Evolutionary conservation across 768 basidiomycete genomes (phyloP).

Genomic region (Cystobasidium ongulense): DNA sequence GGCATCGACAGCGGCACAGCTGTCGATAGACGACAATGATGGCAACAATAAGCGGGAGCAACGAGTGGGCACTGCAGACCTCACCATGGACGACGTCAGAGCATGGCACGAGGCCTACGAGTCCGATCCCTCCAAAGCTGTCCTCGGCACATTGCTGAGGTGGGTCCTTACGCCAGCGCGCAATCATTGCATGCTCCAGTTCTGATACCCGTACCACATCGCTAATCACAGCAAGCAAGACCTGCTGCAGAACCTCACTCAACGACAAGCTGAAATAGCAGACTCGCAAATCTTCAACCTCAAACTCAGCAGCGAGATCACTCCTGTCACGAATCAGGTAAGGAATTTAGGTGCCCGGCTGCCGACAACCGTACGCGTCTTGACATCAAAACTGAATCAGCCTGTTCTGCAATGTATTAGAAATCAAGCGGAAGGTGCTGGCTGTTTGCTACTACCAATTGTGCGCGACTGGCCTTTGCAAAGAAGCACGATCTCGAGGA

Average conservation of each 20-base stretch:
- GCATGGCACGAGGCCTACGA: conserved; percentile 7
- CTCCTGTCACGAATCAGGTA: conserved; percentile 41
- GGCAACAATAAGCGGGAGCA: not conserved
- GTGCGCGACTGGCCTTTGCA: not conserved
- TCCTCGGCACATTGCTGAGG: conserved; percentile 21
- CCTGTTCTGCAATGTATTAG: too few relatives aligned
- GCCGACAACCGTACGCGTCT: too few relatives aligned
- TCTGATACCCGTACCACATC: not conserved
- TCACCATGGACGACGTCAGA: conserved; percentile 17
- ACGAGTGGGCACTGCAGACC: not conserved
- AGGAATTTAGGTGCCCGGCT: not conserved
- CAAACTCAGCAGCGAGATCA: conserved; percentile 34
- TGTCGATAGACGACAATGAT: not conserved
- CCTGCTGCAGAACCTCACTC: conserved; percentile 15
- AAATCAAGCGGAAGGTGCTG: conserved; percentile 29
- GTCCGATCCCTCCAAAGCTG: not conserved
- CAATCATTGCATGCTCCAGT: not conserved
- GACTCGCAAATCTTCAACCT: conserved; percentile 39
- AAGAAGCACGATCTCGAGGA: conserved; percentile 42
- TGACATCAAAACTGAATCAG: too few relatives aligned
- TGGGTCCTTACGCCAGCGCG: not conserved
- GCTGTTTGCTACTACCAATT: conserved; percentile 87
- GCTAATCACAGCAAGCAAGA: conserved; percentile 21
- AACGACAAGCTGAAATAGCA: not conserved
- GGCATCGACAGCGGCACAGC: not conserved